Conservation (phyloP, 2,329 filamentous ascomycete genomes). For the Colletotrichum horii region DNA sequence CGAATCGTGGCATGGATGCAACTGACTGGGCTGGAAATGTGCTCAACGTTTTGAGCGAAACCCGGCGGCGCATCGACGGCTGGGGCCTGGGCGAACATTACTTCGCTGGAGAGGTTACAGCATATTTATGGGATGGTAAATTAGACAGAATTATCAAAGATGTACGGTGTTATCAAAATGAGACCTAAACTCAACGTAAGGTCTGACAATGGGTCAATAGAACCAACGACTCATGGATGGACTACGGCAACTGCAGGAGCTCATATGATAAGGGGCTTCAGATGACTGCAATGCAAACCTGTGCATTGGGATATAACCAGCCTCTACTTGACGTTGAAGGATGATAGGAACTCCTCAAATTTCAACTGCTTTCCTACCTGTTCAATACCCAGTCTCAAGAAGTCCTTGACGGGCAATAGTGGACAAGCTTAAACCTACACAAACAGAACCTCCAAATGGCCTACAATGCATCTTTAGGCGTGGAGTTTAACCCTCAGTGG, state of each 20-base stretch:
- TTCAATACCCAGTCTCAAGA: neutral
- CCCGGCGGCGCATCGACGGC: neutral
- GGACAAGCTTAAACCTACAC: neutral
- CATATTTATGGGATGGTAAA: neutral
- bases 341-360: neutral
- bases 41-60: neutral
- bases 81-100: neutral
- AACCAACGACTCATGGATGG: neutral
- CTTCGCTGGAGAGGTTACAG: neutral
- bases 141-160: neutral
- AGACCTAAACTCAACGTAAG: neutral
- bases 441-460: neutral
- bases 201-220: neutral
- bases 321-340: neutral
- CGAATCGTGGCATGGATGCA: neutral
- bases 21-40: neutral
- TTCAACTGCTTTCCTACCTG: neutral
- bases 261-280: neutral
- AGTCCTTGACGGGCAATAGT: neutral
- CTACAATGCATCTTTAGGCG: neutral
- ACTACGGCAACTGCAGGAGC: neutral
- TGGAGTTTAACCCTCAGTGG: neutral
- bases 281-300: neutral
- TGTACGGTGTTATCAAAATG: neutral
- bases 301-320: neutral